Evolutionary conservation across 345 rosid species (phyloP).

Genomic region (Gossypium rotundifolium): DNA sequence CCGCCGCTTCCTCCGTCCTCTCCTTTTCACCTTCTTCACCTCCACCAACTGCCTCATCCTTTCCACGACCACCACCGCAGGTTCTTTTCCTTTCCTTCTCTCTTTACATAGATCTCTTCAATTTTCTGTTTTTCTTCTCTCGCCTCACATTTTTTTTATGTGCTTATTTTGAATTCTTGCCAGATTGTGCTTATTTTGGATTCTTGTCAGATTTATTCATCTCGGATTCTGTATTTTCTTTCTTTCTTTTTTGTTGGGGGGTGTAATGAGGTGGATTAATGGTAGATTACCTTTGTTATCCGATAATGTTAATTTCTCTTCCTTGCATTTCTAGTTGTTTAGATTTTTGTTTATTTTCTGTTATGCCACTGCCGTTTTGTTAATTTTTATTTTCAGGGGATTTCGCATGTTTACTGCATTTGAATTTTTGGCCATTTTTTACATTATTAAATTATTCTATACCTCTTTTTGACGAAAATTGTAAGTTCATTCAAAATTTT

Average conservation of each 20-base stretch:
- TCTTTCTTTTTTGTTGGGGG: background rate
- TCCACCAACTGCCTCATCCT: conserved; percentile 21
- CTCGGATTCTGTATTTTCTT: background rate
- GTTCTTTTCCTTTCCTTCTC: conserved; percentile 20
- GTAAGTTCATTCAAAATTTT: background rate
- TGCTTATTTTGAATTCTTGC: background rate
- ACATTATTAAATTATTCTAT: background rate
- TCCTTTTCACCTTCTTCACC: conserved; percentile 27
- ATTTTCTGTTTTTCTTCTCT: background rate
- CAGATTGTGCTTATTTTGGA: background rate
- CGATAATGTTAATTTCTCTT: background rate
- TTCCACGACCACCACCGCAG: conserved; percentile 24
- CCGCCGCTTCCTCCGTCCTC: conserved; percentile 18
- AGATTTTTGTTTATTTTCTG: background rate
- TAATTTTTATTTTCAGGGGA: background rate
- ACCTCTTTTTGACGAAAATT: background rate
- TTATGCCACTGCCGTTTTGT: background rate
- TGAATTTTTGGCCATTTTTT: background rate
- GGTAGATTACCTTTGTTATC: background rate
- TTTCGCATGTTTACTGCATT: background rate
- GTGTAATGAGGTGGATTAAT: background rate
- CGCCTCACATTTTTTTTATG: background rate
- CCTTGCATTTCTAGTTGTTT: background rate
- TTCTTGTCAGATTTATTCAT: background rate
- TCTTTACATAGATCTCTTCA: conserved; percentile 17